Base-by-base conservation (phyloP, 495 filamentous ascomycete genomes). In the Rhypophila decipiens region DNA sequence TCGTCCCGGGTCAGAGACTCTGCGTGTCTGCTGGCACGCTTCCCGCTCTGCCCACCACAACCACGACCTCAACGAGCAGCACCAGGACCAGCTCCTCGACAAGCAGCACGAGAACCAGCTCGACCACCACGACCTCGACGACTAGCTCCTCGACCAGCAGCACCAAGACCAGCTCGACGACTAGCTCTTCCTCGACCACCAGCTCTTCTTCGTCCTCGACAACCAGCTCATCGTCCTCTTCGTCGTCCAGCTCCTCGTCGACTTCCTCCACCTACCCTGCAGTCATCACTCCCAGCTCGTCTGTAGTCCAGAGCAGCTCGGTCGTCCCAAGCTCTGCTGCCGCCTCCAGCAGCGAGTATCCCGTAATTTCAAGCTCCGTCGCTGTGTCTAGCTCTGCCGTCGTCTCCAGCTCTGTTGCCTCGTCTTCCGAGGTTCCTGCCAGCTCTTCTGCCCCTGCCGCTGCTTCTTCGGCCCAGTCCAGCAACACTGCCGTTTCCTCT, bases 11-110 rank as follows among this genome's bases (percentile, higher is more conserved):
- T 20, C 35, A 59, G 21, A 5, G 12, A 2, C 15, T 57, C 20
- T 55, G 50, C 44, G 29, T 57, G 18, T 31, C 24, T 20, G 10
- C 42, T 19, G 57, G 57, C 3, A 23, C 12, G 17, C 5, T 27
- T 15, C 5, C 48, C 15, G n/a, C 46, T 10, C 9, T 23, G 9
- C 21, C 42, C 17, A 45, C 52, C 15, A 35, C 49, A n/a, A 52
- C 41, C 12, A 44, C 39, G 10, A 41, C 20, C 18, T 24, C 39
- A 3, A 39, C 49, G 7, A 44, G 45, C 17, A 47, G 33, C 20
- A 44, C 1, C 46, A 52, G 15, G 17, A 12, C 44, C 27, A 3
- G 27, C 18, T 18, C 38, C 12, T 27, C 33, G 5, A n/a, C 33
- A 15, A 33, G 44, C 2, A 33, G 23, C 29, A 22, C 17, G 19